Evolutionary conservation across 257 asterid species (phyloP).

Genomic region (Hygrophila difformis): DNA sequence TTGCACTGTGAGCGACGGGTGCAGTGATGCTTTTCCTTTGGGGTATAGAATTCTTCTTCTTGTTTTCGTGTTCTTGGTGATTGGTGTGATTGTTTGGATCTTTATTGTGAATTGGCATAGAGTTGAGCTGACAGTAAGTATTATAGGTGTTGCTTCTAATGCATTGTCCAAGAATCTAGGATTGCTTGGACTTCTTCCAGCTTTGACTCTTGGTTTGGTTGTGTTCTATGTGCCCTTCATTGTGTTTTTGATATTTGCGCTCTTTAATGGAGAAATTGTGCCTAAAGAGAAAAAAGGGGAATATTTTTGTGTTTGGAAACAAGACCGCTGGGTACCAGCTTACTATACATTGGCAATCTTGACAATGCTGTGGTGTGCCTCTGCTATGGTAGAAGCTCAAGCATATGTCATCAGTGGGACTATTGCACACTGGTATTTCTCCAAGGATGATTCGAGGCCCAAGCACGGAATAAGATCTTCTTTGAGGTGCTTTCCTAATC

Average conservation of each 20-base stretch:
- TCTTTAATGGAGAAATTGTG: conserved; percentile 63
- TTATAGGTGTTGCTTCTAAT: conserved; percentile 66
- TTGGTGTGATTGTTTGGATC: conserved; percentile 83
- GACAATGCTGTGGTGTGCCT: conserved; percentile 92
- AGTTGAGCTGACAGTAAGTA: conserved; percentile 80
- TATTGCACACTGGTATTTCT: conserved; percentile 92
- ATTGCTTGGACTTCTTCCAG: conserved; percentile 71
- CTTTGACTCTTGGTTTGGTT: conserved; percentile 47
- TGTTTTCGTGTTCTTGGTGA: conserved; percentile 62
- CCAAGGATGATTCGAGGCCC: conserved; percentile 56
- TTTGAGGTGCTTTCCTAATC: conserved; percentile 54
- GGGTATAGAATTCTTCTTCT: conserved; percentile 62
- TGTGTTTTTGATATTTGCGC: conserved; percentile 69
- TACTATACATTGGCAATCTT: conserved; percentile 72
- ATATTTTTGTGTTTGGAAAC: conserved; percentile 74
- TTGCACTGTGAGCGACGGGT: conserved; percentile 61
- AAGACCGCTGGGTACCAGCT: conserved; percentile 94
- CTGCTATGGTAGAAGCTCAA: conserved; percentile 86
- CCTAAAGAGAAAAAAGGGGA: conserved; percentile 58
- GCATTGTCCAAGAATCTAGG: conserved; percentile 65
- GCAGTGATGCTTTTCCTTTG: conserved; percentile 70
- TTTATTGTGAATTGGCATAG: conserved; percentile 77
- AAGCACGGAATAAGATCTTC: conserved; percentile 72
- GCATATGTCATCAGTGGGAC: conserved; percentile 88
- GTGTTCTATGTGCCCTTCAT: conserved; percentile 67